Percentiles rank a stretch among this genome's conserved stretches.
phyloP scores from a whole-genome alignment of 169 alveolate species.

The Plasmodium sp. region DNA sequence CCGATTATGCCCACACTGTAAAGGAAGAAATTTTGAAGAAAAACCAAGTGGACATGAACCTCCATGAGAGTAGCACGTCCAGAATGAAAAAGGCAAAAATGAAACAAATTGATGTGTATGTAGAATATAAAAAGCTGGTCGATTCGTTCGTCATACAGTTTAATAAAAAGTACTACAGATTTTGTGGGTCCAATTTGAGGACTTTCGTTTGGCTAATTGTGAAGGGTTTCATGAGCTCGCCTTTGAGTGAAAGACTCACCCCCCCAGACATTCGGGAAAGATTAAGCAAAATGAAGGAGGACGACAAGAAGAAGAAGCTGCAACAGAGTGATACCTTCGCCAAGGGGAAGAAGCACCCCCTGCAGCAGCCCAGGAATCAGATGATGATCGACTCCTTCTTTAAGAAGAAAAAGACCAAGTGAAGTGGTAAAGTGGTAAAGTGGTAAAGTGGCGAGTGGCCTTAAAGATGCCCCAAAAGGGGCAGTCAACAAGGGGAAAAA shows the following conservation, averaged over 20 bases:
- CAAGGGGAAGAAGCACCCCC: slow-evolving; percentile 39
- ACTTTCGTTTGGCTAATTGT: slow-evolving; percentile 64
- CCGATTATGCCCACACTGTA: slow-evolving; percentile 37
- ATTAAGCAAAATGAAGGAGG: slow-evolving; percentile 43
- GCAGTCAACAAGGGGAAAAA: neutral
- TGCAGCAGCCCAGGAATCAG: slow-evolving; percentile 50
- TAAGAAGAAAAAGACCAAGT: slow-evolving; percentile 32
- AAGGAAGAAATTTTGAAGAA: slow-evolving; percentile 46
- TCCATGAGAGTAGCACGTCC: neutral
- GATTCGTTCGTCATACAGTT: slow-evolving; percentile 29
- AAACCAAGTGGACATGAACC: neutral
- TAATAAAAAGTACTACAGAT: slow-evolving; percentile 54
- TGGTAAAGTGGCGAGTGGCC: neutral
- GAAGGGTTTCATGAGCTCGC: slow-evolving; percentile 55
- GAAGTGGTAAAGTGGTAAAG: slow-evolving; percentile 24
- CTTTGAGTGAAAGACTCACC: slow-evolving; percentile 19
- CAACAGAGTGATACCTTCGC: slow-evolving; percentile 25
- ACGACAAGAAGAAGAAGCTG: slow-evolving; percentile 8
- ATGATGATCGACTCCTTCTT: slow-evolving; percentile 55
- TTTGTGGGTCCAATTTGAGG: slow-evolving; percentile 24
- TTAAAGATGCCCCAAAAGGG: neutral
- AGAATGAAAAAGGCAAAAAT: neutral
- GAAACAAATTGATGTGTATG: slow-evolving; percentile 39
- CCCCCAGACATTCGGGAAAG: slow-evolving; percentile 37
- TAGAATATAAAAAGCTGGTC: slow-evolving; percentile 22